Percentiles rank a stretch among this genome's conserved stretches.
Evolutionary conservation across 2,329 filamentous ascomycete genomes (phyloP).

Genomic region (Xylariales sp.): DNA sequence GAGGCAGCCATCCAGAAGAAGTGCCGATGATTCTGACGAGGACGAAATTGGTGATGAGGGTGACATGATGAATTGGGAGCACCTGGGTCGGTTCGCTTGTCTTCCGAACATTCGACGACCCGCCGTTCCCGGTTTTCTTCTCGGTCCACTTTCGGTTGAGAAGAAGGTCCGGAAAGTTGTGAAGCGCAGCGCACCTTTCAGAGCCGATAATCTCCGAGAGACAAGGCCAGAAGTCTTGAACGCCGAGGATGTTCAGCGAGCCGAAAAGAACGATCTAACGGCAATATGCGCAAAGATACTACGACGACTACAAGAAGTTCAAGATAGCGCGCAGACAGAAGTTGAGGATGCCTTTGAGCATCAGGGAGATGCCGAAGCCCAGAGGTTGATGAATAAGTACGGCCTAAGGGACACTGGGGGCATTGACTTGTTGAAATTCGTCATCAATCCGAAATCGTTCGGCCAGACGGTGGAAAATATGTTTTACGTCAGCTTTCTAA

Average conservation of each 20-base stretch:
- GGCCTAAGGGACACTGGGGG: slow-evolving; percentile 76
- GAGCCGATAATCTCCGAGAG: slow-evolving; percentile 74
- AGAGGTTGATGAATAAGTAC: slow-evolving; percentile 70
- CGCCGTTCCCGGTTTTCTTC: slow-evolving; percentile 82
- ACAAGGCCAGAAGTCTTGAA: slow-evolving; percentile 82
- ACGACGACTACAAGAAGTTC: slow-evolving; percentile 65
- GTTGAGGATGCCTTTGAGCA: slow-evolving; percentile 56
- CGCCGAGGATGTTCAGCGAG: slow-evolving; percentile 77
- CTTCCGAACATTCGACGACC: slow-evolving; percentile 79
- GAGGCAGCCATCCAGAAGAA: slow-evolving; percentile 50
- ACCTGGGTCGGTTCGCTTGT: slow-evolving; percentile 82
- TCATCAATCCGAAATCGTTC: slow-evolving; percentile 89
- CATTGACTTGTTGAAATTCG: slow-evolving; percentile 85
- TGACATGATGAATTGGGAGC: slow-evolving; percentile 86
- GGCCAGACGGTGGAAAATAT: slow-evolving; percentile 96
- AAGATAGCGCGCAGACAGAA: slow-evolving; percentile 59
- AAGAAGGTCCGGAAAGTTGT: slow-evolving; percentile 80
- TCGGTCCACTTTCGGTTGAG: slow-evolving; percentile 89
- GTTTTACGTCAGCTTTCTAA: slow-evolving; percentile 95
- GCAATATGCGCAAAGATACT: slow-evolving; percentile 81
- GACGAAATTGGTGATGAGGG: slow-evolving; percentile 77
- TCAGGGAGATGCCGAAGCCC: slow-evolving; percentile 60
- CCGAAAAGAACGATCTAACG: slow-evolving; percentile 84
- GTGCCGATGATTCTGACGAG: slow-evolving; percentile 67
- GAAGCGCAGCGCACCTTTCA: slow-evolving; percentile 77